These are phyloP conservation scores for Lactuca sativa DNA, from an alignment of 129 eudicot genomes.

Conservation along the genomic window DNA sequence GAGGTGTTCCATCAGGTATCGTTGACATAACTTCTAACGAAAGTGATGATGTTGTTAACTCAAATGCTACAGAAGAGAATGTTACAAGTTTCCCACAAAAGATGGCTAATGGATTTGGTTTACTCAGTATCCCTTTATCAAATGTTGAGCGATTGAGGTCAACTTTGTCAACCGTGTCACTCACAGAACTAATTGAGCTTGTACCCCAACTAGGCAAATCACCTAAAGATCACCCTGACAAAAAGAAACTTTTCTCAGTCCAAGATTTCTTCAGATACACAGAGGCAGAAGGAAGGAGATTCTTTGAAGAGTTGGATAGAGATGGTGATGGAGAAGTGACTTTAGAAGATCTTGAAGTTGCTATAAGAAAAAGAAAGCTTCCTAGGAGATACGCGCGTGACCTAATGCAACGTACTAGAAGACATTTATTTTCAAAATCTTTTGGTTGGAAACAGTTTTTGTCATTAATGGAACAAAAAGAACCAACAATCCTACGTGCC, in stretches of 20 bases:
- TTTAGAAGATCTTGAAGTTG: constrained; percentile 89
- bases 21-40: constrained; percentile 57
- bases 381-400: constrained; percentile 90
- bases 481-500: constrained; percentile 92
- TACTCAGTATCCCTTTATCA: constrained; percentile 88
- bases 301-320: constrained; percentile 88
- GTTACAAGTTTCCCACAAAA: constrained; percentile 55
- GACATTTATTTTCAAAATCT: constrained; percentile 90
- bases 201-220: constrained; percentile 75
- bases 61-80: constrained; percentile 47
- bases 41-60: constrained; percentile 37
- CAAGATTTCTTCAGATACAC: constrained; percentile 92
- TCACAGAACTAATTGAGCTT: constrained; percentile 79
- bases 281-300: constrained; percentile 86
- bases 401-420: constrained; percentile 76
- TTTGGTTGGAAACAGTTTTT: constrained; percentile 96
- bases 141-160: constrained; percentile 88
- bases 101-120: constrained; percentile 72
- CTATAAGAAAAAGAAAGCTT: constrained; percentile 81
- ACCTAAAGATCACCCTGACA: constrained; percentile 85
- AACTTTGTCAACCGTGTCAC: constrained; percentile 74
- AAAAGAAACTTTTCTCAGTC: constrained; percentile 77
- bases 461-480: constrained; percentile 96
- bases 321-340: constrained; percentile 93
- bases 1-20: constrained; percentile 72